Base-by-base conservation (phyloP, 225 moss, liverwort and hornwort species). In the Pleurozium schreberi region DNA sequence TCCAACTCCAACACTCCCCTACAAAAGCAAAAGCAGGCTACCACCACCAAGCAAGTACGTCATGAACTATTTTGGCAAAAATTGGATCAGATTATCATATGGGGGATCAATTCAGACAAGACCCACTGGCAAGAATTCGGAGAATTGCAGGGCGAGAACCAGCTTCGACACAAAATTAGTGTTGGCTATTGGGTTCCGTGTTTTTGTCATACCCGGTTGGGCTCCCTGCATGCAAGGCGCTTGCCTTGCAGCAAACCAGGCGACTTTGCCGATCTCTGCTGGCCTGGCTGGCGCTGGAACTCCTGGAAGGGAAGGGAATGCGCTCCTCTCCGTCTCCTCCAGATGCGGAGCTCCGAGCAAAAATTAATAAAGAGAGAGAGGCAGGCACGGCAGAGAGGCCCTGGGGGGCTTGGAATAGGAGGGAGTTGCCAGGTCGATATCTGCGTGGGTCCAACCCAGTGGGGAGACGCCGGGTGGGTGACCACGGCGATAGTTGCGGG, bases 201-300 rank as follows among this genome's bases (percentile, higher is more conserved):
- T 26, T 85, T 84, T 76, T 55, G 75, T 71, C 62, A 71, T 81
- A 86, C 81, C 81, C 55, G 81, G 86, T 36, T 87, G 83, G 75
- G 75, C 15, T 45, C 26, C 80, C 83, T 80, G 91, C 91, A 91
- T 87, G 89, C 87, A 60, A 87, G 84, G 87, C 73, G 40, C 89
- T 80, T 7, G 80, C 80, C 84, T 66, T 67, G 89, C 91, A 89
- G 91, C 91, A 84, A 89, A 91, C 89, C 66, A 67, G 91, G 88
- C 91, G 88, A 25, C 70, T 86, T 91, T 91, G 79, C 88, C 20
- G 90, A 90, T 90, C 87, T 63, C 85, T 25, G 38, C 50, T 40
- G 30, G 84, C 84, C 68, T 69, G 55, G 53, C 49, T 66, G n/a
- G 68, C 28, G 55, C 84, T 70, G 2, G 43, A n/a, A n/a, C n/a